Percentiles rank a stretch among this genome's conserved stretches.
phyloP scores from a whole-genome alignment of 352 stramenopile species.

The Pythium grandisporangium region DNA sequence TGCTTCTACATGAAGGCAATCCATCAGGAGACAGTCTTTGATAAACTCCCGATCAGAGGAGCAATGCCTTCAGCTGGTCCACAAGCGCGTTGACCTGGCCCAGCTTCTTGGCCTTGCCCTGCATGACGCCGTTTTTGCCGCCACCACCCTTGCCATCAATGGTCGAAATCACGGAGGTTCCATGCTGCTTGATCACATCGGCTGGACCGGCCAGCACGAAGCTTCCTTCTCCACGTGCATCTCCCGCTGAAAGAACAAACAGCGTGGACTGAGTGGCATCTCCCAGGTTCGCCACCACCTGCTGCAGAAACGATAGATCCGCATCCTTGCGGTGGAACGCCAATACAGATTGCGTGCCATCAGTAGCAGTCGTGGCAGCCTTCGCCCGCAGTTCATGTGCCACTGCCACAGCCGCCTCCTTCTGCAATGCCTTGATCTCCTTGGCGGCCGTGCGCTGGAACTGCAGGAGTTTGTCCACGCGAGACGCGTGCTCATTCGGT shows the following conservation, averaged over 20 bases:
- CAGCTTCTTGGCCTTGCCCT: constrained; percentile 67
- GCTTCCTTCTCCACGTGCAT: constrained; percentile 37
- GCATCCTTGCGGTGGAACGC: constrained; percentile 52
- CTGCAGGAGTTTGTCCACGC: constrained; percentile 55
- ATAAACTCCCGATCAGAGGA: constrained; percentile 8
- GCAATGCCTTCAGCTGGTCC: constrained; percentile 31
- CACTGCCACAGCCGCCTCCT: constrained; percentile 49
- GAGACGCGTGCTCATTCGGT: constrained; percentile 50
- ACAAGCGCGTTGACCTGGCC: constrained; percentile 32
- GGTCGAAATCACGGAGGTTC: constrained; percentile 34
- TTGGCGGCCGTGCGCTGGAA: constrained; percentile 49
- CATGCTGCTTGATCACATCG: constrained; percentile 43
- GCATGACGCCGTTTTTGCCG: constrained; percentile 64
- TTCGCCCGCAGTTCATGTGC: constrained; percentile 30
- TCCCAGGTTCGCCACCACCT: constrained; percentile 32
- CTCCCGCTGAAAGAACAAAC: constrained; percentile 41
- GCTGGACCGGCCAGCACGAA: constrained; percentile 59
- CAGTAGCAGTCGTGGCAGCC: neutral
- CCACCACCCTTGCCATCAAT: constrained; percentile 73
- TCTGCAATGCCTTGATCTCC: constrained; percentile 62
- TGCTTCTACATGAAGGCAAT: no score
- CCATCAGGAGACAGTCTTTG: no score
- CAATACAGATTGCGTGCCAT: constrained; percentile 17
- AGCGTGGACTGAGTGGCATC: constrained; percentile 23
- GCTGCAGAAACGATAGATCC: constrained; percentile 65